Percentiles rank a stretch among this genome's conserved stretches.
Evolutionary conservation across 2,329 filamentous ascomycete species (phyloP).

Genomic region (Trichoderma endophyticum): DNA sequence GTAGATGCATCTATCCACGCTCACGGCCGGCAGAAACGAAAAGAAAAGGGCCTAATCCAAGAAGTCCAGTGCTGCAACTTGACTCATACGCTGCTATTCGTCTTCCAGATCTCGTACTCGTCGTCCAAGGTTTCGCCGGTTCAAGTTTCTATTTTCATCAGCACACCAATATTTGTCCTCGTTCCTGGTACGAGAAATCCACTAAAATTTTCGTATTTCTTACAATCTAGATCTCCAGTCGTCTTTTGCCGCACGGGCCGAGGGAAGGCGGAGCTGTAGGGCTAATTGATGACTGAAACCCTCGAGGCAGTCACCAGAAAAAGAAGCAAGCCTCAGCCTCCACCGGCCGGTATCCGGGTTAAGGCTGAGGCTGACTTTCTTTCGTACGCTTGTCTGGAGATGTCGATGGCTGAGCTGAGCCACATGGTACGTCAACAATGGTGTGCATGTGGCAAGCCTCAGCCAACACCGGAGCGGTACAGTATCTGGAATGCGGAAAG

Average conservation of each 20-base stretch:
- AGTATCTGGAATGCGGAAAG: background rate
- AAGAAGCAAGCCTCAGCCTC: background rate
- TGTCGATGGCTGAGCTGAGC: background rate
- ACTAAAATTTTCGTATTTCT: background rate
- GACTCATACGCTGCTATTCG: background rate
- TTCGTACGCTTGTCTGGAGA: background rate
- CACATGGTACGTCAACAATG: background rate
- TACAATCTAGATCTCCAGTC: background rate
- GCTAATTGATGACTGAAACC: background rate
- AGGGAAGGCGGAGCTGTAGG: background rate
- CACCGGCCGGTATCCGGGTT: background rate
- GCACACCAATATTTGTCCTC: background rate
- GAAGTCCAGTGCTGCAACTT: background rate
- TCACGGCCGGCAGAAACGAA: background rate
- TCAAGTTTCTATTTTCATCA: background rate
- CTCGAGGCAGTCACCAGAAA: background rate
- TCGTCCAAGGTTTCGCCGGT: background rate
- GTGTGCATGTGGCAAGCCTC: background rate
- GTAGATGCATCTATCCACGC: background rate
- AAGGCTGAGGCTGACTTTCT: background rate
- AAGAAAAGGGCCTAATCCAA: background rate
- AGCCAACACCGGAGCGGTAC: background rate
- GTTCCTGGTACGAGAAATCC: background rate
- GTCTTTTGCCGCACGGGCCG: conserved; percentile 3
- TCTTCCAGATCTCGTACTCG: background rate